Conservation (phyloP, 441 rosid genomes). For the Adansonia gregorii region DNA sequence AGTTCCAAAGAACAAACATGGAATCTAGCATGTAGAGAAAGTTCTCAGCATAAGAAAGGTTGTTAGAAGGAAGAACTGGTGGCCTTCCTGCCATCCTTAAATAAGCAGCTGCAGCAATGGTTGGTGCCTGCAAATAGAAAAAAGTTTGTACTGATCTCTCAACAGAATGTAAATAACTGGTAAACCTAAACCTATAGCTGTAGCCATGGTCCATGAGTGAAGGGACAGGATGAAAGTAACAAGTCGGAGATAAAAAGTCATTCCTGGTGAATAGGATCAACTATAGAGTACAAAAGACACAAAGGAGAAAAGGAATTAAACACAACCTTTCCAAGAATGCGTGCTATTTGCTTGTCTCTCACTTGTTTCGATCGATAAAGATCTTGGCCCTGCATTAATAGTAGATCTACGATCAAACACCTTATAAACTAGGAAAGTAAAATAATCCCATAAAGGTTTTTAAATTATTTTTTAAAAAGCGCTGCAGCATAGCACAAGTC, state of each 20-base stretch:
- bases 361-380: constrained; percentile 86
- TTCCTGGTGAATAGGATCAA: not conserved
- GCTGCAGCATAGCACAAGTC: not conserved
- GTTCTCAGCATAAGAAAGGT: constrained; percentile 89
- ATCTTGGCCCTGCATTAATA: constrained; percentile 68
- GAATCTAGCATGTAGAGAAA: constrained; percentile 97
- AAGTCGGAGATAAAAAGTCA: not conserved
- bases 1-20: constrained; percentile 48
- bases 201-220: too few species aligned
- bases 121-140: constrained; percentile 71
- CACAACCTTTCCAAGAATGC: constrained; percentile 89
- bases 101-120: constrained; percentile 97
- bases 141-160: constrained; percentile 9
- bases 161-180: not conserved
- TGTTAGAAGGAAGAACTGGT: constrained; percentile 34
- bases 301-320: constrained; percentile 14
- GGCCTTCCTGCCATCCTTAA: constrained; percentile 90
- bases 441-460: constrained; percentile 1
- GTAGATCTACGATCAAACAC: constrained; percentile 17
- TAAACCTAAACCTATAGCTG: not conserved
- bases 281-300: not conserved
- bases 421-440: not conserved
- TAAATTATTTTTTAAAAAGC: not conserved
- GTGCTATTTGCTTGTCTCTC: constrained; percentile 95
- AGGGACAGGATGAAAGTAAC: constrained; percentile 1